Evolutionary conservation across 768 basidiomycete genomes (phyloP), one percentile per base, ranked within the genome.

Genomic region (Suillus discolor): DNA sequence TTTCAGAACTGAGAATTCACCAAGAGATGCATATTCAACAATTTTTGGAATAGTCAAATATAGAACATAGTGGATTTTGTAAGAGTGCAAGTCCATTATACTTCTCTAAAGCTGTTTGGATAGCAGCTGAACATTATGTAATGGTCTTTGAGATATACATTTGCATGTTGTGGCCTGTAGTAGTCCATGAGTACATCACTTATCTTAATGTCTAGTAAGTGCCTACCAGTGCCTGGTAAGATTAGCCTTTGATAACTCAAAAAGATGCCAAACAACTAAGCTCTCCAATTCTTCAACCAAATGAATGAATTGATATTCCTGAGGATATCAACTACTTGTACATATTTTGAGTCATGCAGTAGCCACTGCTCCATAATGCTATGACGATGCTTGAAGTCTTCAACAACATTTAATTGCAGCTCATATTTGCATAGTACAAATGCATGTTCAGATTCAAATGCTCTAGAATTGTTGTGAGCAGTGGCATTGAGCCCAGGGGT

Each of bases 221-320:
- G 45, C 45, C 45, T 23, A 47, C 45, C n/a, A 23, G 45, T 47
- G 45, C n/a, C n/a, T n/a, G 3, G n/a, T n/a, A 47, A 47, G 45
- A 47, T 47, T 47, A 23, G 45, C 45, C n/a, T 47, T 47, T 47
- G 45, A 47, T 47, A 47, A 47, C 45, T 47, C 45, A 47, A 47
- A 47, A 47, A 47, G 45, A 47, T 4, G n/a, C 45, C 75, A 74
- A 1, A 80, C 67, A 12, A 77, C 75, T 16, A 82, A 75, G 20
- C 69, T 51, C 57, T 81, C 75, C 0, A 82, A 66, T 16, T 72
- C 67, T 15, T 79, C 71, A 2, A 82, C 70, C 0, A 75, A 77
- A 12, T 44, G 61, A 16, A 70, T 72, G 54, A 80, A 81, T 18
- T 70, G 65, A 23, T 6, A 16, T 11, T 62, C 45, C 41, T 65